phyloP scores from a whole-genome alignment of 192 early-diverging fungal genomes.

The Funneliformis geosporum region DNA sequence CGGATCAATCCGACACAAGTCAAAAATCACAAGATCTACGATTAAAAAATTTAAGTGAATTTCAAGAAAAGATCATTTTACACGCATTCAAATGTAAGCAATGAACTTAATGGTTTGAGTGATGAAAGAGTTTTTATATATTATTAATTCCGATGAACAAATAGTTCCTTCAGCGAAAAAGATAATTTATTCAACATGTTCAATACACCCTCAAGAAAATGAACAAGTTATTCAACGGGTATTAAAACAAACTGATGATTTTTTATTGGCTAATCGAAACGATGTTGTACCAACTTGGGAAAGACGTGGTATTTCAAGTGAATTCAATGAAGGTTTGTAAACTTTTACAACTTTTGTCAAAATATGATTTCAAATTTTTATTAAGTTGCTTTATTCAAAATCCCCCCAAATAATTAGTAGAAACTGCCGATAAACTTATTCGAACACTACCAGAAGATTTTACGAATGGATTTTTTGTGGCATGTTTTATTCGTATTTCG shows the following conservation, averaged over 20 bases:
- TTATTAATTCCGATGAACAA: neutral
- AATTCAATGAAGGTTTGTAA: slow-evolving; percentile 45
- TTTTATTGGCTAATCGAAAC: slow-evolving; percentile 54
- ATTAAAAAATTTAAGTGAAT: slow-evolving; percentile 76
- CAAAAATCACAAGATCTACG: slow-evolving; percentile 54
- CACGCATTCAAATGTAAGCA: slow-evolving; percentile 78
- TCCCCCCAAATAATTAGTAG: slow-evolving; percentile 35
- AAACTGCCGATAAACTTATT: slow-evolving; percentile 65
- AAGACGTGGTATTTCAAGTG: slow-evolving; percentile 68
- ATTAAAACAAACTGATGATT: slow-evolving; percentile 51
- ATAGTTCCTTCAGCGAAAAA: slow-evolving; percentile 75
- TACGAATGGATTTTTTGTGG: slow-evolving; percentile 97
- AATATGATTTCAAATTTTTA: too few relatives aligned
- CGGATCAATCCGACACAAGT: slow-evolving; percentile 32
- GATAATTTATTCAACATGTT: slow-evolving; percentile 96
- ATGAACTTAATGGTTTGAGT: neutral
- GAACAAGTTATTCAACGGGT: slow-evolving; percentile 78
- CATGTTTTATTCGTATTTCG: slow-evolving; percentile 76
- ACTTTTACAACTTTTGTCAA: neutral
- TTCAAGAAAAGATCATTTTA: slow-evolving; percentile 76
- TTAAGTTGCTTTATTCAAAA: neutral
- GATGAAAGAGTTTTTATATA: too few relatives aligned
- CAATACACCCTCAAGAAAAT: slow-evolving; percentile 89
- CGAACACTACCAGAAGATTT: slow-evolving; percentile 81
- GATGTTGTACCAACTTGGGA: slow-evolving; percentile 78